Evolutionary conservation across 768 basidiomycete species (phyloP).

Genomic region (Lactifluus echinatus): DNA sequence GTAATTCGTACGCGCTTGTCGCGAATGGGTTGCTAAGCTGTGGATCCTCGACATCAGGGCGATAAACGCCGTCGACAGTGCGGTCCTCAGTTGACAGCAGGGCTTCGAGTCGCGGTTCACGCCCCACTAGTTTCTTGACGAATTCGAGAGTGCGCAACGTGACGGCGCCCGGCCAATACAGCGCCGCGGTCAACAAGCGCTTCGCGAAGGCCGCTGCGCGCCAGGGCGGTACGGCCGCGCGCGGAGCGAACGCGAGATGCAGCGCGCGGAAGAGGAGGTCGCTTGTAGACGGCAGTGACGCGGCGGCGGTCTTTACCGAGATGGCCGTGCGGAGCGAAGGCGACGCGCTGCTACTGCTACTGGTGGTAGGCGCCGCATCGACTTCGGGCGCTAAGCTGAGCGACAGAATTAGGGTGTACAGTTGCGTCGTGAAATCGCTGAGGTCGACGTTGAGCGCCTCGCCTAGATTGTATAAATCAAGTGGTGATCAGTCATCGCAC

Average conservation of each 20-base stretch:
- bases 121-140: slow-evolving; percentile 58
- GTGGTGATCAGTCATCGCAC: background rate
- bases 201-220: slow-evolving; percentile 90
- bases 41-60: slow-evolving; percentile 82
- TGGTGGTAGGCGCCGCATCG: slow-evolving; percentile 37
- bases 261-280: slow-evolving; percentile 86
- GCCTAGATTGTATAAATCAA: slow-evolving; percentile 38
- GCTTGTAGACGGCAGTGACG: slow-evolving; percentile 33
- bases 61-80: slow-evolving; percentile 75
- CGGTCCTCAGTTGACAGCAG: slow-evolving; percentile 85
- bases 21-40: slow-evolving; percentile 75
- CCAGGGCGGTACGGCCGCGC: slow-evolving; percentile 55
- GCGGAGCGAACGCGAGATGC: slow-evolving; percentile 71
- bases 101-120: slow-evolving; percentile 74
- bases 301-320: background rate
- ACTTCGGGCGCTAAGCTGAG: slow-evolving; percentile 59
- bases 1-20: slow-evolving; percentile 80
- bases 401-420: slow-evolving; percentile 77
- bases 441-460: slow-evolving; percentile 98
- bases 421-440: slow-evolving; percentile 72
- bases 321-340: background rate
- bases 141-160: slow-evolving; percentile 67
- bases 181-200: slow-evolving; percentile 70
- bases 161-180: slow-evolving; percentile 69
- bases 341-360: slow-evolving; percentile 7